Percentiles rank a stretch among this genome's conserved stretches.
These are phyloP conservation scores for Cordyceps cateniannulata DNA, from an alignment of 2,329 filamentous ascomycete genomes.

Conservation along the genomic window DNA sequence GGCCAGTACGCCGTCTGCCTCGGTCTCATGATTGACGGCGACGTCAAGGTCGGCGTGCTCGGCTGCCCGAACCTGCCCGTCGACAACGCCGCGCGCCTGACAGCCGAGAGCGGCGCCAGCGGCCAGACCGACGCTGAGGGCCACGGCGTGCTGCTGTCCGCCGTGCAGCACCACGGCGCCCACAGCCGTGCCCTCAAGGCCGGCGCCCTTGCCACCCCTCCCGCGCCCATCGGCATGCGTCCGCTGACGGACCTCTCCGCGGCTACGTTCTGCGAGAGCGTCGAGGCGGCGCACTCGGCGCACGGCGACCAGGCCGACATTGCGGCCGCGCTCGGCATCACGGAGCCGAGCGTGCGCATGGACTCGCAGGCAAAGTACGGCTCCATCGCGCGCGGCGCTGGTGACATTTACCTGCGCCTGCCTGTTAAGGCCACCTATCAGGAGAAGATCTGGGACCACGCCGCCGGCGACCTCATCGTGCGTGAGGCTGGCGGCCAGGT, in stretches of 20 bases:
- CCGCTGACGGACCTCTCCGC: conserved; percentile 64
- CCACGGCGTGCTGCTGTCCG: conserved; percentile 83
- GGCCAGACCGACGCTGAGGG: conserved; percentile 58
- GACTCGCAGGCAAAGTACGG: conserved; percentile 98
- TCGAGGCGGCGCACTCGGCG: conserved; percentile 86
- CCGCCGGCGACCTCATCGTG: conserved; percentile 89
- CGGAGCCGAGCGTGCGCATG: conserved; percentile 83
- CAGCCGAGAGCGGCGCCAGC: conserved; percentile 65
- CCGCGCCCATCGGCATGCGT: conserved; percentile 72
- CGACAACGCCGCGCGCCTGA: conserved; percentile 57
- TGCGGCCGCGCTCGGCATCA: conserved; percentile 79
- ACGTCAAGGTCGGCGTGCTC: conserved; percentile 89
- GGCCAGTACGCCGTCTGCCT: conserved; percentile 97
- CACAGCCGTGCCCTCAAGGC: conserved; percentile 65
- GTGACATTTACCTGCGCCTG: conserved; percentile 87
- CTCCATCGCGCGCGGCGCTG: conserved; percentile 86
- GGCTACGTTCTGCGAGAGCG: conserved; percentile 93
- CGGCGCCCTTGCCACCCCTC: conserved; percentile 39
- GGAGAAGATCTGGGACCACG: conserved; percentile 99
- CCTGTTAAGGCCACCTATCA: conserved; percentile 83
- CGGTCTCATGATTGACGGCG: conserved; percentile 83
- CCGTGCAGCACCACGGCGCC: conserved; percentile 72
- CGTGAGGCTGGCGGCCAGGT: conserved; percentile 89
- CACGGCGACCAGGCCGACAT: conserved; percentile 81
- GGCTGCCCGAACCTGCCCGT: conserved; percentile 93